A percentile compares a stretch with the other conserved stretches of the same genome.
Evolutionary conservation across 2,329 filamentous ascomycete species (phyloP).

Genomic region (Cladosporium velox): DNA sequence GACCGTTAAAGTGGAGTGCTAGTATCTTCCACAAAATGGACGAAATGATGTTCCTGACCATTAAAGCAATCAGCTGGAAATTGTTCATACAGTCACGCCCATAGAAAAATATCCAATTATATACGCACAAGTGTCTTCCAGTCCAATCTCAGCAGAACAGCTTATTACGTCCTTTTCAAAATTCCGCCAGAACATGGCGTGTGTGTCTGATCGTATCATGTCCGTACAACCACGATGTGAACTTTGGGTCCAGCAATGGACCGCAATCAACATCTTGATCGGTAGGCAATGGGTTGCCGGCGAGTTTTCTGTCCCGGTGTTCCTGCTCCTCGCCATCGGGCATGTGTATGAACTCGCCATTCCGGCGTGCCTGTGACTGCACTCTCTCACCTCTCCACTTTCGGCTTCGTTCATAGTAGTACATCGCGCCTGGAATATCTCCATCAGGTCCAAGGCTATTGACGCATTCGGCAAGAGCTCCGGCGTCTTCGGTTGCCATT

Average conservation of each 20-base stretch:
- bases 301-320: constrained; percentile 6
- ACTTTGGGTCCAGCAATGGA: constrained; percentile 11
- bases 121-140: too few relatives aligned
- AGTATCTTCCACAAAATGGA: too few relatives aligned
- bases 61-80: too few relatives aligned
- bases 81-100: too few relatives aligned
- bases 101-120: too few relatives aligned
- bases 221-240: constrained; percentile 11
- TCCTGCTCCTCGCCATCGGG: constrained; percentile 15
- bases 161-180: not conserved
- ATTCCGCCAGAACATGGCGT: not conserved
- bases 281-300: not conserved
- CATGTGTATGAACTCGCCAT: constrained; percentile 17
- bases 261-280: constrained; percentile 14
- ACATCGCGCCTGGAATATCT: constrained; percentile 3
- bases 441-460: not conserved
- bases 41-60: too few relatives aligned
- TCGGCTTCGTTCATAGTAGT: constrained; percentile 15
- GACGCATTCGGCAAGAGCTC: constrained; percentile 16
- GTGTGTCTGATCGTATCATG: constrained; percentile 11
- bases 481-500: constrained; percentile 16
- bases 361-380: constrained; percentile 13
- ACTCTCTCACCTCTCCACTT: constrained; percentile 19
- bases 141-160: too few relatives aligned
- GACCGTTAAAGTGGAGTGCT: too few relatives aligned